These are phyloP conservation scores for Yarrowia sp. DNA, from an alignment of 805 yeast species.

Conservation along the genomic window DNA sequence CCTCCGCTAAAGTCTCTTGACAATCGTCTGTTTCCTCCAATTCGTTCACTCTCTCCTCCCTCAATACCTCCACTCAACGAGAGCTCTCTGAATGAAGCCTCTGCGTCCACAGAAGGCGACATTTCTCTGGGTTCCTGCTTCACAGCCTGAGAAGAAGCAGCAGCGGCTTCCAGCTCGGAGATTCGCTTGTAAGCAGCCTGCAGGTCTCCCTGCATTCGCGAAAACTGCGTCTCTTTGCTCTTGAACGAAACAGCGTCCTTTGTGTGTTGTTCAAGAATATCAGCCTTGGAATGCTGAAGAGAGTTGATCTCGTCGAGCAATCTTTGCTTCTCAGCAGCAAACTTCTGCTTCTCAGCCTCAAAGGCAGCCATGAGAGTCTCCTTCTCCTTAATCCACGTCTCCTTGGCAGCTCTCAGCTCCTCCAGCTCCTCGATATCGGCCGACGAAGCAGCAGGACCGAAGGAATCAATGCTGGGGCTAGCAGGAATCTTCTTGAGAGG, in stretches of 20 bases:
- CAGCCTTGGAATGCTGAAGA: conserved; percentile 48
- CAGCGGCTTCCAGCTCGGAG: conserved; percentile 51
- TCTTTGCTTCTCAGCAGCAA: conserved; percentile 48
- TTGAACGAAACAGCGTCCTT: conserved; percentile 60
- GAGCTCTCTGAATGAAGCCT: conserved; percentile 28
- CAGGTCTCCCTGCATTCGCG: conserved; percentile 65
- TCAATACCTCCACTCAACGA: background rate
- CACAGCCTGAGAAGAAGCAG: background rate
- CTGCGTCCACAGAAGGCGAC: conserved; percentile 23
- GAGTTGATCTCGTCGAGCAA: conserved; percentile 50
- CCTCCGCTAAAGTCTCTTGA: conserved; percentile 17
- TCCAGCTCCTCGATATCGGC: conserved; percentile 58
- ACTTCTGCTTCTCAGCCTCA: conserved; percentile 48
- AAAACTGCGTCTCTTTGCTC: conserved; percentile 73
- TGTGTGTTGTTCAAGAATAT: conserved; percentile 59
- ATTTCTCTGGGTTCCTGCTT: conserved; percentile 29
- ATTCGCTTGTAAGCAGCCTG: conserved; percentile 63
- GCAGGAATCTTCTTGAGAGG: conserved; percentile 40
- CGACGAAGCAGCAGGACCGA: conserved; percentile 34
- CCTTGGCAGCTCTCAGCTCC: conserved; percentile 61
- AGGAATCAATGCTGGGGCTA: conserved; percentile 24
- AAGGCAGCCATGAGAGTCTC: conserved; percentile 49
- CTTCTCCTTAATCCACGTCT: conserved; percentile 50
- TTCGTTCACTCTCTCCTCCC: background rate
- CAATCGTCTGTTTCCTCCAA: conserved; percentile 2